Base-by-base conservation (phyloP, 2,329 filamentous ascomycete genomes). In the Thelonectria blattea region DNA sequence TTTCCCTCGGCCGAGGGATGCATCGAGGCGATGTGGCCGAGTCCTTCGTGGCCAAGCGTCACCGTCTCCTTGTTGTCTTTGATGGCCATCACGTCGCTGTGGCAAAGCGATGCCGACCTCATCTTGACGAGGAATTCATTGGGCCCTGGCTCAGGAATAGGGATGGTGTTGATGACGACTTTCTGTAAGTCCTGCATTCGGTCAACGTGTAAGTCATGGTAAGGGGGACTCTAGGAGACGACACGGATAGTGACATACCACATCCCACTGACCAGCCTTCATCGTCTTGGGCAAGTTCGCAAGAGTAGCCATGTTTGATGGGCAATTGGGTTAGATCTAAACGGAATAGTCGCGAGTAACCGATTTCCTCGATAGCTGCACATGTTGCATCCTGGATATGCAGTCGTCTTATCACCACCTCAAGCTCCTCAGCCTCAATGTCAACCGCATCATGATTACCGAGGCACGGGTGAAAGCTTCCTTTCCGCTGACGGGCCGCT, bases 21-120 rank as follows among this genome's bases (percentile, higher is more conserved):
- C 6, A 81, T 71, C 8, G 72, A 68, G 14, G 76, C 75, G 49
- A 81, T 75, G 56, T 77, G 68, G 1, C 79, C 80, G 20, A 80
- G 77, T 15, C 79, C 80, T 70, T 82, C 81, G 62, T 82, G 80
- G 5, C 80, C 79, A 6, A 81, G 60, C 8, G 65, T 65, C 11
- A 69, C 64, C 11, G 65, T 65, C 18, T 63, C 49, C 2, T 50
- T 58, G 32, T 64, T 61, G n/a, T 61, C 52, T 8, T 58, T 56
- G 43, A 61, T 61, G 24, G 65, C 65, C 62, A 68, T 63, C 2
- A 73, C 63, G 46, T 71, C 74, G 37, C 65, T 71, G 63, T 77
- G 74, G 61, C 74, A 76, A 37, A 77, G 70, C 18, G 74, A 76
- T 4, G 75, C 74, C 8, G 72, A 75, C 30, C 65, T 62, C 53